These are phyloP conservation scores for Galeopsis tetrahit DNA, from an alignment of 257 asterid genomes.

Conservation along the genomic window DNA sequence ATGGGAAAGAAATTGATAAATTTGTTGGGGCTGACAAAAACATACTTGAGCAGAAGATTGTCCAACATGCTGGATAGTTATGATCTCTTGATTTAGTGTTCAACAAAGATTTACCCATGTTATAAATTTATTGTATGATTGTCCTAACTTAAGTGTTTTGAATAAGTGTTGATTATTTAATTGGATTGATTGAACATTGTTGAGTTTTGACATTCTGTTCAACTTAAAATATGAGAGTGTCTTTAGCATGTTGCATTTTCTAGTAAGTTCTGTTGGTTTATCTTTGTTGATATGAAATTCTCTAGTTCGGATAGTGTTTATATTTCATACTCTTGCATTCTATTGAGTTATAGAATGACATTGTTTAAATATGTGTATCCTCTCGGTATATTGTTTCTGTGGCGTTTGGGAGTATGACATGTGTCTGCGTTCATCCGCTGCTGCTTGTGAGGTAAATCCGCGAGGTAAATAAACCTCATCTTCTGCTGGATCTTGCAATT, in stretches of 20 bases:
- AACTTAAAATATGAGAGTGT: neutral
- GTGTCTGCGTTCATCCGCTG: too few species aligned
- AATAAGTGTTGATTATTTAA: neutral
- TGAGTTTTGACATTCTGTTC: neutral
- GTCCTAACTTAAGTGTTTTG: neutral
- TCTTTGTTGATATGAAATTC: neutral
- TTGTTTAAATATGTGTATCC: too few species aligned
- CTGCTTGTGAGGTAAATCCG: too few species aligned
- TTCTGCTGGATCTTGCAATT: too few species aligned
- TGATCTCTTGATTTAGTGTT: neutral
- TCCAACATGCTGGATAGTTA: constrained; percentile 47
- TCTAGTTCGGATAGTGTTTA: neutral
- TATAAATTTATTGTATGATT: neutral
- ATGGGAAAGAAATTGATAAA: constrained; percentile 67
- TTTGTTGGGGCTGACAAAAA: constrained; percentile 57
- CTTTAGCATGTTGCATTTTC: too few species aligned
- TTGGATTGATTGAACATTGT: neutral
- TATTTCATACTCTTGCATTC: neutral
- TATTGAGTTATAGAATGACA: too few species aligned
- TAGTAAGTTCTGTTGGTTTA: neutral
- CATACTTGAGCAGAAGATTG: constrained; percentile 61
- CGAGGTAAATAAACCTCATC: too few species aligned
- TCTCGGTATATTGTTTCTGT: too few species aligned
- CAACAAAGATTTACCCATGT: neutral
- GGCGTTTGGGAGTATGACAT: too few species aligned